Base-by-base conservation (phyloP, 768 basidiomycete species). In the Termitomyces sp. region DNA sequence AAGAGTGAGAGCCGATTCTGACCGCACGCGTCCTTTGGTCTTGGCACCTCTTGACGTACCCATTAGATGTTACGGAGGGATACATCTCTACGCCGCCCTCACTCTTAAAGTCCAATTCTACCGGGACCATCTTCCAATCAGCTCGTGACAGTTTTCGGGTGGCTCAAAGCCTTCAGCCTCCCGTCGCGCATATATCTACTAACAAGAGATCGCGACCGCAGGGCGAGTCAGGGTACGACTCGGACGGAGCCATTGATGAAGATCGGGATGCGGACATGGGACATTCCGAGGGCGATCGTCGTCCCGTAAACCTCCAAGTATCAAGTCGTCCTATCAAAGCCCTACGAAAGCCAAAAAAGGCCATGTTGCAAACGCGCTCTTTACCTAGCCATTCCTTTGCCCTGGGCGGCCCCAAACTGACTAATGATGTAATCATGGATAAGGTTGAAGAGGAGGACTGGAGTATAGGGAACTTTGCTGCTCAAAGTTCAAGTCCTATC, bases 11-110 rank as follows among this genome's bases (percentile, higher is more conserved):
- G 16, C 22, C 33, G 5, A 53, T 31, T 41, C 30, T 50, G 34
- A 50, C n/a, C 27, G 27, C 27, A 27, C 51, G 44, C 57, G 49
- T 39, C 39, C 33, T 60, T 34, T 16, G 42, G 37, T 30, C 45
- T 4, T 36, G 30, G 69, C 70, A 63, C 68, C 65, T 70, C 67
- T 57, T 66, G 53, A 69, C 67, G 60, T 69, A 65, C 54, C 63
- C 57, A 63, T 66, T 62, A 88, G 86, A 74, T 67, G 87, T 88
- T 52, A 74, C 73, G 22, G 81, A 88, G 69, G 87, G 87, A 57
- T 88, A 88, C 65, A 65, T 68, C 33, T 74, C 74, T 30, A 54
- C 71, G 34, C 70, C 74, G 8, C 68, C 75, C 11, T 74, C 78
- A 52, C 76, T 78, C 53, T 69, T 73, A 61, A 78, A 74, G 65